phyloP scores from a whole-genome alignment of 768 basidiomycete species.

The Rhodosporidiobolus sp. region DNA sequence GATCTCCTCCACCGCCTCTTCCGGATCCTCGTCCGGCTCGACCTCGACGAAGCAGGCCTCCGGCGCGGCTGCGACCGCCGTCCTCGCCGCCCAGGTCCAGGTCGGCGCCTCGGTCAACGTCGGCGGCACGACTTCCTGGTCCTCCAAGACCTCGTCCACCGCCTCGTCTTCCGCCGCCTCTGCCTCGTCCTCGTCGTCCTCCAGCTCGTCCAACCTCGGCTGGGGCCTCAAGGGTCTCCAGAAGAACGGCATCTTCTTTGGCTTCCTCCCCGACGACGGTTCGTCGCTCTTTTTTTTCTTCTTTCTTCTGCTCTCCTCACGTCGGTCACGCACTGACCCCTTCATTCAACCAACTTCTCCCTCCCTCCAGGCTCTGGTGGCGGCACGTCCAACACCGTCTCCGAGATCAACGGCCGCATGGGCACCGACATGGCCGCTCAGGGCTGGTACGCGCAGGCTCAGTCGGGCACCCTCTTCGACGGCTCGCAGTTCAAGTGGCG shows the following conservation, averaged over 20 bases:
- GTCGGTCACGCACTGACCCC: not conserved
- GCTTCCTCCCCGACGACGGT: constrained; percentile 43
- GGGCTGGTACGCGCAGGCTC: constrained; percentile 43
- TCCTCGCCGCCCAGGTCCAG: constrained; percentile 9
- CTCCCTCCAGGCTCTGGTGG: constrained; percentile 40
- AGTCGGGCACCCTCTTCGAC: constrained; percentile 37
- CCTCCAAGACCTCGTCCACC: constrained; percentile 17
- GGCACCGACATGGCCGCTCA: constrained; percentile 32
- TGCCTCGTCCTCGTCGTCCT: constrained; percentile 19
- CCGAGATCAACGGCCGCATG: constrained; percentile 27
- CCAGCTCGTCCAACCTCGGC: constrained; percentile 12
- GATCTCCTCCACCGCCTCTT: not conserved
- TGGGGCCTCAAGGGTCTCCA: constrained; percentile 25
- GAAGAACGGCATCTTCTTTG: constrained; percentile 43
- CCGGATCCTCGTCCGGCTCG: constrained; percentile 17
- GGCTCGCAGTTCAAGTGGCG: constrained; percentile 40
- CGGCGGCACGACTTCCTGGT: constrained; percentile 6
- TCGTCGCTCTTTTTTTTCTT: not conserved
- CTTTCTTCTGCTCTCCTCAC: not conserved
- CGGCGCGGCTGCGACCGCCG: not conserved
- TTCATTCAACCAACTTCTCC: not conserved
- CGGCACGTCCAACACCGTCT: constrained; percentile 40
- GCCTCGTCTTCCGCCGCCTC: constrained; percentile 26
- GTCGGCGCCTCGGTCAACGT: not conserved
- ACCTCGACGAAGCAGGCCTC: not conserved